Base-by-base conservation (phyloP, 345 rosid species). In the Dimocarpus longan region DNA sequence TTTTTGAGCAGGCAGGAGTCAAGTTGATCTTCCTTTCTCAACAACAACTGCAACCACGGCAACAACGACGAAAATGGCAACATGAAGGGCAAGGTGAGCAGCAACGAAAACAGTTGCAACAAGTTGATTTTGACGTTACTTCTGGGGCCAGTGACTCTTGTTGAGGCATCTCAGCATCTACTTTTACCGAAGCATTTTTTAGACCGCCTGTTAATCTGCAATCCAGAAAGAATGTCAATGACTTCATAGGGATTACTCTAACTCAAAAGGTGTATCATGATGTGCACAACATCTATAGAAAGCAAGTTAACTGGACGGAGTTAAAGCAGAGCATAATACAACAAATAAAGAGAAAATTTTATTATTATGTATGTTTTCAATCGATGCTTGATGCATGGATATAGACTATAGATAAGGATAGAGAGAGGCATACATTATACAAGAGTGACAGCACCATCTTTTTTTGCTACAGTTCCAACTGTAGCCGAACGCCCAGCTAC, bases 401-500 rank as follows among this genome's bases (percentile, higher is more conserved):
- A 3, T 32, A 32, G 37, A 32, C 21, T 21, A 46, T 40, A 83
- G 70, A 73, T 42, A 48, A 59, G 66, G 74, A 78, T 78, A 44
- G 75, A 79, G 68, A 80, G 85, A 70, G 73, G 69, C 84, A 82
- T 78, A 83, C 92, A 7, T 68, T 75, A 60, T 22, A 68, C 77
- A 73, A 77, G 66, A 80, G 74, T 40, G 80, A 81, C 70, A 82
- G 76, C 57, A 85, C 76, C 80, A 83, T 75, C 59, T 52, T 76
- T 79, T 84, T 44, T 10, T 10, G 81, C 84, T 76, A 82, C 91
- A 78, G 77, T 87, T 85, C 86, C 85, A 76, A 84, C 71, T 5
- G 81, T 74, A 81, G 89, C 87, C 84, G 83, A 68, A 83, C 57
- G 86, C 82, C 76, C 86, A 82, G 77, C 87, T 85, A 83, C 80